Base-by-base conservation (phyloP, 768 basidiomycete genomes). In the Psilocybe azurescens region DNA sequence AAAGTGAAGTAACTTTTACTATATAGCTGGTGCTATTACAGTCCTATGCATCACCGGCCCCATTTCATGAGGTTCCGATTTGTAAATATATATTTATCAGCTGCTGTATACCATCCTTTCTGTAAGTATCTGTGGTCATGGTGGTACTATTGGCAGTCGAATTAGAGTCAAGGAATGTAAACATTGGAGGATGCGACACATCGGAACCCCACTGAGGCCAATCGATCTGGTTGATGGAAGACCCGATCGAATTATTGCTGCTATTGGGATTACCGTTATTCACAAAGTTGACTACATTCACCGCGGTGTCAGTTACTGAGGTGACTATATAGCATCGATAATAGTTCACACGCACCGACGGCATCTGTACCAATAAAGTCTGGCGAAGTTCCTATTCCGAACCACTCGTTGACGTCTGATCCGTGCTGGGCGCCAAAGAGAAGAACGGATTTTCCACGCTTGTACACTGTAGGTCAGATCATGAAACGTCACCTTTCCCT, bases 321-420 rank as follows among this genome's bases (percentile, higher is more conserved):
- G 24, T 24, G 24, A 24, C 24, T 24, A 24, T 24, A 24, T 24
- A 24, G 24, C 24, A 24, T 24, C 24, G 24, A 24, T 24, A 24
- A 24, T 24, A 24, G 24, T 24, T 24, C 4, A 11, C n/a, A 16
- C 30, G 24, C 18, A 59, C 58, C 36, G 1, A 59, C 18, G 1
- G 58, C 58, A 30, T 59, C 58, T 7, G 58, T 50, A 3, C 58
- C 58, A 49, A 59, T 38, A 20, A 51, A 59, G 32, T 59, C 58
- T 3, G 46, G 47, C 5, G 29, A 18, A 29, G 24, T 59, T 5
- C 29, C 58, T 3, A 33, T 20, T n/a, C 58, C 58, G 28, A 47
- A 59, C 16, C 41, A 59, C 32, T 59, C 58, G 14, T 44, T 32
- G 20, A 59, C 38, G 33, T 59, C 58, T 8, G 58, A 50, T n/a